Evolutionary conservation across 1,284 basidiomycete species (phyloP).

Genomic region (Heliocybe sulcata): DNA sequence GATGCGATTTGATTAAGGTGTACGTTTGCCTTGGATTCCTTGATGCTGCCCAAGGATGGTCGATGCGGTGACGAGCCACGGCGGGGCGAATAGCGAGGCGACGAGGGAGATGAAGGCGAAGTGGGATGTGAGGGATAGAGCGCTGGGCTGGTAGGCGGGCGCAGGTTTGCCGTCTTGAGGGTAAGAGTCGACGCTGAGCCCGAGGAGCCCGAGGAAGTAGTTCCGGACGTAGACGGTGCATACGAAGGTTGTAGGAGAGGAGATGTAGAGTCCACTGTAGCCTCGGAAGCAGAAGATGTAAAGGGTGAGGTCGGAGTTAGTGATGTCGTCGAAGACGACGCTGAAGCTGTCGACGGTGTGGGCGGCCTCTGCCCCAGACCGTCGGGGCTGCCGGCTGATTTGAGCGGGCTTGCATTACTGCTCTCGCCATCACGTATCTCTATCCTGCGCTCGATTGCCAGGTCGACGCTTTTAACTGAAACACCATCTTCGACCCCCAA

Average conservation of each 20-base stretch:
- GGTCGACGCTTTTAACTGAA: slow-evolving; percentile 44
- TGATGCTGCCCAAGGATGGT: slow-evolving; percentile 17
- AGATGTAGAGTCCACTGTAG: slow-evolving; percentile 5
- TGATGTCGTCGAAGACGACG: slow-evolving; percentile 9
- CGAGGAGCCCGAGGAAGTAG: slow-evolving; percentile 7
- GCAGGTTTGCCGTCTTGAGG: slow-evolving; percentile 9
- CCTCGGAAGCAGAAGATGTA: slow-evolving; percentile 3
- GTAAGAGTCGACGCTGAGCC: slow-evolving; percentile 8
- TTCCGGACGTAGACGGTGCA: neutral
- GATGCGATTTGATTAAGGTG: slow-evolving; percentile 39
- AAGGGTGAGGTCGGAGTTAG: slow-evolving; percentile 5
- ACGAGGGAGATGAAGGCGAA: slow-evolving; percentile 14
- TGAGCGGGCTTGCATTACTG: neutral
- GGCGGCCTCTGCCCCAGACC: neutral
- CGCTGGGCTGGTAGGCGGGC: slow-evolving; percentile 12
- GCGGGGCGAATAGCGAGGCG: slow-evolving; percentile 8
- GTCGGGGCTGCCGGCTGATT: neutral
- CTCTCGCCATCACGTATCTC: slow-evolving; percentile 29
- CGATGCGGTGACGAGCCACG: slow-evolving; percentile 13
- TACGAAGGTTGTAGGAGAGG: slow-evolving; percentile 7
- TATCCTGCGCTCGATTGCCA: slow-evolving; percentile 51
- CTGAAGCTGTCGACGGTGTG: slow-evolving; percentile 9
- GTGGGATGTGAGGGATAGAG: slow-evolving; percentile 16
- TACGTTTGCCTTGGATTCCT: slow-evolving; percentile 26
- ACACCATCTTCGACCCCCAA: slow-evolving; percentile 40